These are phyloP conservation scores for Raphanus sativus DNA, from an alignment of 345 rosid species.

Conservation along the genomic window DNA sequence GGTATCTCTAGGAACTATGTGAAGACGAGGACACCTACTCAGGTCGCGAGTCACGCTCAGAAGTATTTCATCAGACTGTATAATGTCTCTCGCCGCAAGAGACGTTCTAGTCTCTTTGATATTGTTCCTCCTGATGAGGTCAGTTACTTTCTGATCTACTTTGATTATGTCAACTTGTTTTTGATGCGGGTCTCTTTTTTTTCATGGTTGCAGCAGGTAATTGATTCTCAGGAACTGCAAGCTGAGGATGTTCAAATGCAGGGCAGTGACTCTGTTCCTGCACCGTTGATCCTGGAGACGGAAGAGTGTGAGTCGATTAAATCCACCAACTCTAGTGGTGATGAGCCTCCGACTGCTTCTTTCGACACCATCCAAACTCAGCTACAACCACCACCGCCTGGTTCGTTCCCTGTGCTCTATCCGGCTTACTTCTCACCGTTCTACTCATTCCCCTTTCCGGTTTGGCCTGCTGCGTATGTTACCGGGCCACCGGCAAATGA, in stretches of 20 bases:
- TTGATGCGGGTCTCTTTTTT: background rate
- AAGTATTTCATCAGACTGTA: slow-evolving; percentile 84
- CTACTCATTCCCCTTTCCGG: slow-evolving; percentile 60
- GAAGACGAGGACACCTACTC: slow-evolving; percentile 82
- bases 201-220: background rate
- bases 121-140: slow-evolving; percentile 77
- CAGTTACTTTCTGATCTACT: slow-evolving; percentile 25
- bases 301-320: slow-evolving; percentile 91
- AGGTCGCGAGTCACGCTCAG: slow-evolving; percentile 97
- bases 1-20: slow-evolving; percentile 89
- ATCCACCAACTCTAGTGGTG: slow-evolving; percentile 65
- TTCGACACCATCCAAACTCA: background rate
- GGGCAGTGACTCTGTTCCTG: slow-evolving; percentile 43
- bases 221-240: slow-evolving; percentile 57
- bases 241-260: slow-evolving; percentile 36
- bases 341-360: slow-evolving; percentile 31
- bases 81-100: slow-evolving; percentile 72
- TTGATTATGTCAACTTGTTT: background rate
- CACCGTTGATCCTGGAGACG: slow-evolving; percentile 51
- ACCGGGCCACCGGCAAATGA: slow-evolving; percentile 37
- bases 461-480: slow-evolving; percentile 57
- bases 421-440: slow-evolving; percentile 68
- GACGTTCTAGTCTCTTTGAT: slow-evolving; percentile 97
- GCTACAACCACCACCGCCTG: slow-evolving; percentile 35
- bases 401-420: slow-evolving; percentile 58